Base-by-base conservation (phyloP, 2,329 filamentous ascomycete genomes). In the Epicoccum sorghinum region DNA sequence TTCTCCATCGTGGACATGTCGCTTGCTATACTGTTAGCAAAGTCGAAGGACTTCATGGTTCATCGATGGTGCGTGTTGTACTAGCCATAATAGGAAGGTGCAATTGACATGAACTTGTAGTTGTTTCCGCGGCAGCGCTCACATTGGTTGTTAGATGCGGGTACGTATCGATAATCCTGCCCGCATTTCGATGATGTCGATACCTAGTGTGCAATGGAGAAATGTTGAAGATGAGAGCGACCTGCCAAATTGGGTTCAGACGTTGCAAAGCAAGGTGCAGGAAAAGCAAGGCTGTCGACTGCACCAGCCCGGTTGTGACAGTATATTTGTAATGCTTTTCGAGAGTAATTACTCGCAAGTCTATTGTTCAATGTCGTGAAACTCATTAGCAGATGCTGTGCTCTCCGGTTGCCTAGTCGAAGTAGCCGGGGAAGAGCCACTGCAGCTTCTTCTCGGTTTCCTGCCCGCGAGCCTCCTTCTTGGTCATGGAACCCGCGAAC, bases 381-480 rank as follows among this genome's bases (percentile, higher is more conserved):
- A 43, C 50, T 50, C 18, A n/a, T 51, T 47, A 51, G 45, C 41
- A 51, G 38, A 32, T 13, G 14, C 8, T 35, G 39, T 8, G 6
- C 42, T 35, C 24, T 10, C 47, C 23, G 42, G 30, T 32, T 33
- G 22, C 45, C 55, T 58, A 81, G 40, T 80, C 75, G 62, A 84
- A 91, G 74, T 93, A 92, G 2, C 88, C 89, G 1, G 93, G 92
- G 78, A 96, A 98, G 53, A 99, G 78, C 81, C 89, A 99, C 68
- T 88, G 84, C 47, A 96, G 79, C 78, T 86, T 93, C 82, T 90
- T 85, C 77, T 89, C 82, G 1, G 89, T 90, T 74, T 93, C 89
- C 12, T 84, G 80, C 57, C 83, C 84, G 66, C 92, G 85, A 24
- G 90, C 90, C 43, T 86, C 84, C 36, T 87, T 85, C 73, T 92